Evolutionary conservation across 2,329 filamentous ascomycete genomes (phyloP).

Genomic region (Beauveria sp.): DNA sequence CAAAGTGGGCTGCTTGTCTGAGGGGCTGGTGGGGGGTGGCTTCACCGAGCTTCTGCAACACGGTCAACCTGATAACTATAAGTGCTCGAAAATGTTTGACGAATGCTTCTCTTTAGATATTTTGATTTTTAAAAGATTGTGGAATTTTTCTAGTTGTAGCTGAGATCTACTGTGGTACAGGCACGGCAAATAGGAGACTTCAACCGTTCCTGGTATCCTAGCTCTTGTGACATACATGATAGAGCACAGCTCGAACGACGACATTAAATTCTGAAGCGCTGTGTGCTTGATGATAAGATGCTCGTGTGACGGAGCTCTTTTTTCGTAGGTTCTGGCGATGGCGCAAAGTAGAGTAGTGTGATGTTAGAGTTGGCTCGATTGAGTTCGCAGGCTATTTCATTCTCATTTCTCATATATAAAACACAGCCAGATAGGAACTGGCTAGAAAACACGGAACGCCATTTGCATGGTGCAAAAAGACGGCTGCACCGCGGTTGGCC

Average conservation of each 20-base stretch:
- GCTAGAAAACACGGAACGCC: not conserved
- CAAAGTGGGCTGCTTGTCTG: constrained; percentile 19
- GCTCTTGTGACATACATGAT: too few relatives aligned
- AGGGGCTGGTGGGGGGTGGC: constrained; percentile 22
- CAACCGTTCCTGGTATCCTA: too few relatives aligned
- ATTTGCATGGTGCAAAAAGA: not conserved
- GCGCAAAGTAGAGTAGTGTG: not conserved
- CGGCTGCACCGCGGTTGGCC: not conserved
- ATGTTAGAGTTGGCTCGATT: not conserved
- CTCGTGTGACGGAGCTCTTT: not conserved
- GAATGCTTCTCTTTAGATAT: too few relatives aligned
- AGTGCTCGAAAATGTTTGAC: not conserved
- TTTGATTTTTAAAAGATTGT: too few relatives aligned
- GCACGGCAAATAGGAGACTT: too few relatives aligned
- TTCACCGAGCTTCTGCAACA: constrained; percentile 7
- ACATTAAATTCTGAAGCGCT: too few relatives aligned
- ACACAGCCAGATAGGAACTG: not conserved
- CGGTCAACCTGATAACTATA: not conserved
- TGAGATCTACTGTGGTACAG: too few relatives aligned
- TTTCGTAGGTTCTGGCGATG: not conserved
- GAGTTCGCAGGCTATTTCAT: not conserved
- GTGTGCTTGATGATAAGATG: too few relatives aligned
- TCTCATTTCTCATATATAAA: constrained; percentile 5
- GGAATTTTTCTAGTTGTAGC: too few relatives aligned
- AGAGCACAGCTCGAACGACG: too few relatives aligned